Percentiles rank a stretch among this genome's conserved stretches.
phyloP scores from a whole-genome alignment of 306 rosid genomes.

The Dryas alaskensis region DNA sequence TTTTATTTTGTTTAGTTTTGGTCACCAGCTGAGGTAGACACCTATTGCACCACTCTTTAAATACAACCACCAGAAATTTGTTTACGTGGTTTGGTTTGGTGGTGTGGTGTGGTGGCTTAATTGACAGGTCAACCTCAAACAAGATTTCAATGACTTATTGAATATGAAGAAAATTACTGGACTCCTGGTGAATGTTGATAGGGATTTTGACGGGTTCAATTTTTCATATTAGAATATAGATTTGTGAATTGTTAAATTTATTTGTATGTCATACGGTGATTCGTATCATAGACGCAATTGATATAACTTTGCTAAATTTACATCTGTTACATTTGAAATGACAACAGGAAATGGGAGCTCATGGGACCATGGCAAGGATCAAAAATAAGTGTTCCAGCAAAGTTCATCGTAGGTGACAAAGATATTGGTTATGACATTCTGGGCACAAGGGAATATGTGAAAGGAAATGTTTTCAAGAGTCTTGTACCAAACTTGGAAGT shows the following conservation, averaged over 20 bases:
- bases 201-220: too few species aligned
- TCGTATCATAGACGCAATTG: neutral
- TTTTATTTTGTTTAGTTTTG: too few species aligned
- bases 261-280: too few species aligned
- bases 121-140: neutral
- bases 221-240: too few species aligned
- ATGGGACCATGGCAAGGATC: slow-evolving; percentile 13
- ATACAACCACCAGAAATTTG: neutral
- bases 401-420: slow-evolving; percentile 11
- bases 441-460: slow-evolving; percentile 13
- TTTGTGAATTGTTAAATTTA: too few species aligned
- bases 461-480: slow-evolving; percentile 16
- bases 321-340: neutral
- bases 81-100: neutral
- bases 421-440: neutral
- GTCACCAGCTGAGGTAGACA: too few species aligned
- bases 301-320: neutral
- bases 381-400: slow-evolving; percentile 11
- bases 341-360: slow-evolving; percentile 11
- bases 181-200: too few species aligned
- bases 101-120: neutral
- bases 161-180: neutral
- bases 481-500: slow-evolving; percentile 22
- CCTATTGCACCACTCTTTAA: too few species aligned
- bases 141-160: neutral